phyloP scores from a whole-genome alignment of 1,139 yeast genomes.

The Blastobotrys persicus region DNA sequence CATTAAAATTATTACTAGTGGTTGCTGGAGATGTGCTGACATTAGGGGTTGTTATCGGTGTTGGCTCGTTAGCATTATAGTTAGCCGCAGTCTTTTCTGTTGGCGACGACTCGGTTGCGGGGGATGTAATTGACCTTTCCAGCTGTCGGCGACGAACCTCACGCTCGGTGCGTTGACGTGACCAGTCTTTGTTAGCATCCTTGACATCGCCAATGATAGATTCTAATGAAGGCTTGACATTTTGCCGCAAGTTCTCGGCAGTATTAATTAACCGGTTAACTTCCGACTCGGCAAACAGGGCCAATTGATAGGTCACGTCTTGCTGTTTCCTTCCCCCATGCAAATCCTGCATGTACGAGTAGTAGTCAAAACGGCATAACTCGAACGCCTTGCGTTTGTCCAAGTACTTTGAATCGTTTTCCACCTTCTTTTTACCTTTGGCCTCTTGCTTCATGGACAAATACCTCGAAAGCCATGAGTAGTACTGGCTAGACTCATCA shows the following conservation, averaged over 20 bases:
- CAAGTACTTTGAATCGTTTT: slow-evolving; percentile 60
- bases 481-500: slow-evolving; percentile 68
- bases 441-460: slow-evolving; percentile 59
- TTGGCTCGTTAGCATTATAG: not conserved
- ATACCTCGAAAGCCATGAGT: slow-evolving; percentile 69
- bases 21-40: not conserved
- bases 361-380: slow-evolving; percentile 67
- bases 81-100: not conserved
- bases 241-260: slow-evolving; percentile 27
- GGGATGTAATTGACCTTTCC: slow-evolving; percentile 30
- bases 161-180: slow-evolving; percentile 41
- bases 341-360: slow-evolving; percentile 58
- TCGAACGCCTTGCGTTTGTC: slow-evolving; percentile 63
- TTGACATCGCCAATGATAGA: slow-evolving; percentile 35
- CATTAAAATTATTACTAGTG: not conserved
- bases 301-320: slow-evolving; percentile 40
- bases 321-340: slow-evolving; percentile 51
- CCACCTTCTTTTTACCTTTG: slow-evolving; percentile 38
- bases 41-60: not conserved
- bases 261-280: slow-evolving; percentile 29
- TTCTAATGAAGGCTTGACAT: slow-evolving; percentile 36
- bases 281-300: slow-evolving; percentile 39
- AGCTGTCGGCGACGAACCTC: slow-evolving; percentile 40
- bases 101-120: slow-evolving; percentile 15
- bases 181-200: slow-evolving; percentile 41